Base-by-base conservation (phyloP, 2,329 filamentous ascomycete species). In the Elsinoe perseae region DNA sequence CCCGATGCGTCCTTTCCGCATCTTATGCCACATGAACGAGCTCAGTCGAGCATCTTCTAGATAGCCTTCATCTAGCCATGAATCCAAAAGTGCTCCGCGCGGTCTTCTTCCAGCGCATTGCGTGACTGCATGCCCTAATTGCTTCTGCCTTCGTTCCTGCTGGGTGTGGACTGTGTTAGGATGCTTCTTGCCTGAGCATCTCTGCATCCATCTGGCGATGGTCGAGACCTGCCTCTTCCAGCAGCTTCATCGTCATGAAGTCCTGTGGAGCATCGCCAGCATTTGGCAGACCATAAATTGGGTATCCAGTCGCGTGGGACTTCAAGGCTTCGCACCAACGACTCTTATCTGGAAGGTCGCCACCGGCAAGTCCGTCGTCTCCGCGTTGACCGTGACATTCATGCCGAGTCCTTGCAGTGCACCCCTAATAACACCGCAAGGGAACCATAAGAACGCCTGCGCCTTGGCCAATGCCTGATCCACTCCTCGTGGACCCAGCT, bases 291-390 rank as follows among this genome's bases (percentile, higher is more conserved):
- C n/a, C n/a, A n/a, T n/a, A n/a, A n/a, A n/a, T n/a, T n/a, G n/a
- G n/a, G n/a, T n/a, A n/a, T n/a, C n/a, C n/a, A n/a, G n/a, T n/a
- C n/a, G n/a, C n/a, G n/a, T n/a, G n/a, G n/a, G n/a, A n/a, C n/a
- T 52, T 77, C 75, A 86, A 66, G 80, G 72, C 72, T 89, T 89
- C 28, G 79, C 72, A 23, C 83, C 79, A 53, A 86, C 75, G 36
- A 88, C 93, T 75, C 95, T 95, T 70, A 98, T 96, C 74, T 98
- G 93, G 70, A 98, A 98, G 0, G 91, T 89, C 32, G 92, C 93
- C 4, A 81, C 81, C 0, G 93, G 93, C 56, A 98, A 77, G 69
- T 95, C 92, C 56, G 78, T 86, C 56, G 87, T 87, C 73, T 96
- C 93, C 3, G 90, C 93, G 64, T 95, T 88, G 1, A 98, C 92